These are phyloP conservation scores for Phytopythium sindhum DNA, from an alignment of 352 stramenopile genomes.

Conservation along the genomic window DNA sequence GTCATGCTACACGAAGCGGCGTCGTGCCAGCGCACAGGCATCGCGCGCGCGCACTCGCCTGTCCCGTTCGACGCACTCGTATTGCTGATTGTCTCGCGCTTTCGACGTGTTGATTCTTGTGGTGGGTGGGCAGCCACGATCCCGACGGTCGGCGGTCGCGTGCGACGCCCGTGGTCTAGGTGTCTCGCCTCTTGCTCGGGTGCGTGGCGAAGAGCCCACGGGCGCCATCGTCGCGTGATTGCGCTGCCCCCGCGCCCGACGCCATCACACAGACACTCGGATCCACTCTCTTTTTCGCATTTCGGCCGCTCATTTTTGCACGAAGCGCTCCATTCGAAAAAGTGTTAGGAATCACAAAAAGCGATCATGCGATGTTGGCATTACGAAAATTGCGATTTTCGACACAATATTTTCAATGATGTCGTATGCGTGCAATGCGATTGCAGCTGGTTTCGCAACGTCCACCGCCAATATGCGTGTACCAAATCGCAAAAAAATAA, in stretches of 20 bases:
- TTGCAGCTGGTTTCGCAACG: no score
- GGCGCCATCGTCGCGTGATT: neutral
- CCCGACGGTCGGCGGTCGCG: neutral
- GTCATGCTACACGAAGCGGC: no score
- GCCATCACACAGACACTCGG: neutral
- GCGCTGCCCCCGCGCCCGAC: neutral
- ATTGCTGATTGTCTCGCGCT: neutral
- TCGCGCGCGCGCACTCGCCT: neutral
- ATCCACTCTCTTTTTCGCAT: neutral
- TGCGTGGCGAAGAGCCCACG: neutral
- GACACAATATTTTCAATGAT: no score
- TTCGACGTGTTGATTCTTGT: neutral
- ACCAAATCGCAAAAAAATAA: no score
- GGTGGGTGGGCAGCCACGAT: neutral
- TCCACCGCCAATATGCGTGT: no score
- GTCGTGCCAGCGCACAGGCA: neutral
- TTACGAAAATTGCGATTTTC: no score
- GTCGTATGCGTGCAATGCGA: no score
- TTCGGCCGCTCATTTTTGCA: no score
- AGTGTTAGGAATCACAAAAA: no score
- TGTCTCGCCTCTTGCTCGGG: neutral
- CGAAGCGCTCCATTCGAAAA: no score
- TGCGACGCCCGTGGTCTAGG: no score
- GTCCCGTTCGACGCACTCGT: neutral
- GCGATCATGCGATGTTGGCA: neutral